These are phyloP conservation scores for Diddensiella caesifluorescens DNA, from an alignment of 805 yeast species.

Conservation along the genomic window DNA sequence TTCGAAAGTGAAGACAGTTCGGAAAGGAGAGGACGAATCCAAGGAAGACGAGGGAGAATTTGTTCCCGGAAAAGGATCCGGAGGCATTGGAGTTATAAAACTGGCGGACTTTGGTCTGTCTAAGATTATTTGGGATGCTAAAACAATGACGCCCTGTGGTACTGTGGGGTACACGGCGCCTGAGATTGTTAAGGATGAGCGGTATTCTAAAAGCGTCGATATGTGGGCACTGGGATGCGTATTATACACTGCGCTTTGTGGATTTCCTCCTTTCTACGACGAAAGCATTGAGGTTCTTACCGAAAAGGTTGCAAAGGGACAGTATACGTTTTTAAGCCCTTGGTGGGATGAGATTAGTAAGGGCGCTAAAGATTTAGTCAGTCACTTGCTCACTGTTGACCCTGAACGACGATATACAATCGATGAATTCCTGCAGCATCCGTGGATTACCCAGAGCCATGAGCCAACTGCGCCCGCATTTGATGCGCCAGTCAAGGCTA, in stretches of 20 bases:
- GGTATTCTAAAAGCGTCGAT: conserved; percentile 89
- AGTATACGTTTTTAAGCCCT: conserved; percentile 68
- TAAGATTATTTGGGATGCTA: conserved; percentile 80
- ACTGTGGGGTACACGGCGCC: conserved; percentile 99
- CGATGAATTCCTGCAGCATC: conserved; percentile 66
- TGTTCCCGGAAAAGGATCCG: conserved; percentile 77
- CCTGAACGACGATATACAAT: conserved; percentile 64
- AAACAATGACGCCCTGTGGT: conserved; percentile 96
- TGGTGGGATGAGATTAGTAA: conserved; percentile 84
- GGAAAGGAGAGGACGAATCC: conserved; percentile 39
- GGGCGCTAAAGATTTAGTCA: conserved; percentile 66
- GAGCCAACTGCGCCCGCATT: conserved; percentile 22
- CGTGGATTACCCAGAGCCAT: conserved; percentile 53
- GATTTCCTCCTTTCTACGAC: conserved; percentile 96
- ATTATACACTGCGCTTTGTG: conserved; percentile 85
- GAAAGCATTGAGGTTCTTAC: conserved; percentile 70
- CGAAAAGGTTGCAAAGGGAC: conserved; percentile 74
- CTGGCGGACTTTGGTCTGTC: conserved; percentile 95
- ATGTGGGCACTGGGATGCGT: conserved; percentile 99
- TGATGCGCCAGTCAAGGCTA: conserved; percentile 24
- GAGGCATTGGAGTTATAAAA: conserved; percentile 83
- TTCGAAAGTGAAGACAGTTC: conserved; percentile 27
- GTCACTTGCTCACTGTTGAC: conserved; percentile 63
- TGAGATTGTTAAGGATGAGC: conserved; percentile 90
- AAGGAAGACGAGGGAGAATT: conserved; percentile 87